Conservation (phyloP, 768 basidiomycete genomes). For the Termitomyces sp. region DNA sequence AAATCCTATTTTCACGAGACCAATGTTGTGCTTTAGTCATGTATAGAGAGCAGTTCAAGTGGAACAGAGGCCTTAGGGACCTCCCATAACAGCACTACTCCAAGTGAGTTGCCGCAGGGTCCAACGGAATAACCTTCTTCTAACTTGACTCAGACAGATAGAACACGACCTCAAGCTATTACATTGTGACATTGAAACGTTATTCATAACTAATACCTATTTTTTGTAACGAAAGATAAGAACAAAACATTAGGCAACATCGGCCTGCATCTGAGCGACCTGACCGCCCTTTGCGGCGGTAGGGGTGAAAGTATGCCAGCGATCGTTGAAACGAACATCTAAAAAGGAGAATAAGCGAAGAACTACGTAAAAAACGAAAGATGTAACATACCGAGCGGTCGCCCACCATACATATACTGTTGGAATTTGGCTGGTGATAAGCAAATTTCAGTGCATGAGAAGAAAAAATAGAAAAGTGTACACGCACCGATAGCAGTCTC, state of each 20-base stretch:
- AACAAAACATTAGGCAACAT: slow-evolving; percentile 19
- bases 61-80: too few species aligned
- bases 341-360: background rate
- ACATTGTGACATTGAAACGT: too few species aligned
- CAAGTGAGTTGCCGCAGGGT: too few species aligned
- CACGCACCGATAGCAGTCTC: slow-evolving; percentile 85
- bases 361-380: background rate
- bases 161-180: too few species aligned
- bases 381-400: slow-evolving; percentile 63
- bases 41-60: too few species aligned
- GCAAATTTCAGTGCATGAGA: background rate
- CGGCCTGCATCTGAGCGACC: slow-evolving; percentile 59
- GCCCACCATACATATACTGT: slow-evolving; percentile 90
- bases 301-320: slow-evolving; percentile 91
- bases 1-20: too few species aligned
- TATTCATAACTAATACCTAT: background rate
- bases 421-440: slow-evolving; percentile 76
- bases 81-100: too few species aligned
- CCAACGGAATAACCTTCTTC: too few species aligned
- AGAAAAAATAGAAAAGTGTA: background rate
- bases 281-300: slow-evolving; percentile 86
- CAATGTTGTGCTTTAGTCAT: too few species aligned
- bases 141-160: too few species aligned
- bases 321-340: slow-evolving; percentile 94
- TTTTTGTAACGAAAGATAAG: background rate